Conservation (phyloP, 352 stramenopile species). For the Globisporangium nagaii region DNA sequence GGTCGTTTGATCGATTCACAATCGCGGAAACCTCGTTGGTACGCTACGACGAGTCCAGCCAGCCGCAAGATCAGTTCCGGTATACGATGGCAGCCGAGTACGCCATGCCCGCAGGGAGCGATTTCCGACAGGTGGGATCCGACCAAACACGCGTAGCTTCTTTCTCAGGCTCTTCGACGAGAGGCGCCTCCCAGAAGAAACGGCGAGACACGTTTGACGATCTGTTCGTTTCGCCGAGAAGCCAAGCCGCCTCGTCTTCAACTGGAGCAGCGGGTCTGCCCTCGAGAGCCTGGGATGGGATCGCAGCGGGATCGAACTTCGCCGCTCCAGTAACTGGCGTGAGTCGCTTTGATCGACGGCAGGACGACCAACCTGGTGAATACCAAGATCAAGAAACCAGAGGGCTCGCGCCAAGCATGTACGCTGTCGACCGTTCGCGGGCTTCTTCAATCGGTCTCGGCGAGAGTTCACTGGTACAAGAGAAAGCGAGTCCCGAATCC, state of each 20-base stretch:
- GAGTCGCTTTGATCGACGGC: constrained; percentile 46
- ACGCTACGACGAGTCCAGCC: background rate
- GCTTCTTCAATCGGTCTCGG: constrained; percentile 12
- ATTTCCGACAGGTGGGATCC: background rate
- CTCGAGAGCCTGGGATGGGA: constrained; percentile 6
- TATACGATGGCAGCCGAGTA: constrained; percentile 24
- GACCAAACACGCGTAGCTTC: background rate
- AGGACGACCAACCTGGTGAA: constrained; percentile 3
- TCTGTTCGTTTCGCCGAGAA: constrained; percentile 63
- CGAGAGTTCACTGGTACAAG: background rate
- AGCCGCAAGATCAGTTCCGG: constrained; percentile 20
- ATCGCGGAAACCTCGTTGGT: constrained; percentile 9
- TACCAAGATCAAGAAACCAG: background rate
- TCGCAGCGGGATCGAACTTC: background rate
- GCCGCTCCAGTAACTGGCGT: constrained; percentile 24
- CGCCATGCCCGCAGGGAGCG: background rate
- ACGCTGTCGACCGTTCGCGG: background rate
- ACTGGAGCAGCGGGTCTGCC: background rate
- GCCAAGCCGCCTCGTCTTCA: background rate
- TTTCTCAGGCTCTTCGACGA: background rate
- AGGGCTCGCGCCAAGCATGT: background rate
- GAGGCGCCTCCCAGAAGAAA: constrained; percentile 12
- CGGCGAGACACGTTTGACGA: constrained; percentile 71
- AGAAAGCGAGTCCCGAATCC: background rate
- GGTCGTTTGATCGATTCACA: constrained; percentile 4